Conservation (phyloP, 495 filamentous ascomycete genomes). For the Aspergillus panamensis region DNA sequence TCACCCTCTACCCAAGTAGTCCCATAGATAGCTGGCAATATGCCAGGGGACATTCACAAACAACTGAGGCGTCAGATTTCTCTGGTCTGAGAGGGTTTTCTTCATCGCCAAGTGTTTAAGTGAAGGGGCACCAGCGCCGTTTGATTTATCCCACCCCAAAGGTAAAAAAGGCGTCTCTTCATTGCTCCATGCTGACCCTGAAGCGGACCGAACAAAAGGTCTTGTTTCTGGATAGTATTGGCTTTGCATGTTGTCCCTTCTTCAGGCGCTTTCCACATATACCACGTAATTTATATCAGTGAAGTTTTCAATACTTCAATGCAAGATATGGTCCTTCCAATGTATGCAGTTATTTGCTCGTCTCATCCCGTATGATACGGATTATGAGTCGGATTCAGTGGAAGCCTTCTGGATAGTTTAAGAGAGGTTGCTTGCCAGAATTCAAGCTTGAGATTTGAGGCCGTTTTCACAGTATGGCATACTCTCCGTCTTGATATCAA, state of each 20-base stretch:
- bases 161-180: constrained; percentile 38
- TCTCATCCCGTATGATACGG: too few relatives aligned
- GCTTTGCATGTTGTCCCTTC: constrained; percentile 12
- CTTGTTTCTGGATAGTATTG: constrained; percentile 18
- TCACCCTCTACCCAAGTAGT: constrained; percentile 33
- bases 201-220: constrained; percentile 3
- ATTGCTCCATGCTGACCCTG: constrained; percentile 32
- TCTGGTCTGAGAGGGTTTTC: constrained; percentile 31
- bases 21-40: constrained; percentile 40
- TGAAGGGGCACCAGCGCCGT: constrained; percentile 26
- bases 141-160: constrained; percentile 23
- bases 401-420: too few relatives aligned
- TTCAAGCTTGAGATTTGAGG: too few relatives aligned
- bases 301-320: too few relatives aligned
- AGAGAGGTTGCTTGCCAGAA: too few relatives aligned
- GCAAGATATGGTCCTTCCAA: too few relatives aligned
- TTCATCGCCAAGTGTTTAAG: constrained; percentile 35
- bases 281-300: too few relatives aligned
- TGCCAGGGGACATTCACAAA: constrained; percentile 37
- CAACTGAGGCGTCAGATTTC: constrained; percentile 23
- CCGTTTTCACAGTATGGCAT: too few relatives aligned
- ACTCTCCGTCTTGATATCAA: too few relatives aligned
- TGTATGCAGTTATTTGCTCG: too few relatives aligned
- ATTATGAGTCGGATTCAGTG: too few relatives aligned
- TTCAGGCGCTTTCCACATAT: neutral